phyloP scores from a whole-genome alignment of 345 rosid species.

The Arabis alpina region DNA sequence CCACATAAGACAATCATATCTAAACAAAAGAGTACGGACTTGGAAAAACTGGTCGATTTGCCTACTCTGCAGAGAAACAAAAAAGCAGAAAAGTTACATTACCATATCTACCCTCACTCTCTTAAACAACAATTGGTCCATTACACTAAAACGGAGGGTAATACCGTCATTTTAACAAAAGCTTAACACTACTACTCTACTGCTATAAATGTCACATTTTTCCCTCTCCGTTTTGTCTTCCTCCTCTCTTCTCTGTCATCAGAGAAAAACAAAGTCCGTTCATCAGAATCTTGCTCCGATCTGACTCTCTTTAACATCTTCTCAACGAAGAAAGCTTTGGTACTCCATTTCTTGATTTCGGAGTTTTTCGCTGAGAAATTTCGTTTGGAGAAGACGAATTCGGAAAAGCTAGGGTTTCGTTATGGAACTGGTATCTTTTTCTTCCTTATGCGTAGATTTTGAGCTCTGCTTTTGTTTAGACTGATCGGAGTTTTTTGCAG shows the following conservation, averaged over 20 bases:
- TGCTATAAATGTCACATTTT: constrained; percentile 27
- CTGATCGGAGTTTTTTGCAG: constrained; percentile 34
- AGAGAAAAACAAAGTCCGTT: constrained; percentile 3
- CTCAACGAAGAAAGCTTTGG: not conserved
- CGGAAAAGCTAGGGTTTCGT: constrained; percentile 39
- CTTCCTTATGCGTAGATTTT: not conserved
- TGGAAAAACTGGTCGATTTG: constrained; percentile 2
- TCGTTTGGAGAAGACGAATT: constrained; percentile 11
- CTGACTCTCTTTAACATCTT: not conserved
- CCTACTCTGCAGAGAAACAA: not conserved
- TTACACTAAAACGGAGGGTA: constrained; percentile 18
- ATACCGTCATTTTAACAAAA: not conserved
- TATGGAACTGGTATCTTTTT: constrained; percentile 51
- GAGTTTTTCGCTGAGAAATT: constrained; percentile 1
- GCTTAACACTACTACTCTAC: not conserved
- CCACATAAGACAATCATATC: not conserved
- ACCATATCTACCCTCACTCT: not conserved
- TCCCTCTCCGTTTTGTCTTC: constrained; percentile 21
- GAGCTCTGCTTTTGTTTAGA: not conserved
- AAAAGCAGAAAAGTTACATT: not conserved
- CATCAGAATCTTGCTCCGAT: constrained; percentile 9
- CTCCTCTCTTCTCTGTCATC: not conserved
- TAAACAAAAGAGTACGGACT: not conserved
- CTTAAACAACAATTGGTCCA: not conserved
- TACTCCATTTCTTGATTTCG: constrained; percentile 16